Conservation (phyloP, 176 grass and related monocot genomes). For the Olyra latifolia region DNA sequence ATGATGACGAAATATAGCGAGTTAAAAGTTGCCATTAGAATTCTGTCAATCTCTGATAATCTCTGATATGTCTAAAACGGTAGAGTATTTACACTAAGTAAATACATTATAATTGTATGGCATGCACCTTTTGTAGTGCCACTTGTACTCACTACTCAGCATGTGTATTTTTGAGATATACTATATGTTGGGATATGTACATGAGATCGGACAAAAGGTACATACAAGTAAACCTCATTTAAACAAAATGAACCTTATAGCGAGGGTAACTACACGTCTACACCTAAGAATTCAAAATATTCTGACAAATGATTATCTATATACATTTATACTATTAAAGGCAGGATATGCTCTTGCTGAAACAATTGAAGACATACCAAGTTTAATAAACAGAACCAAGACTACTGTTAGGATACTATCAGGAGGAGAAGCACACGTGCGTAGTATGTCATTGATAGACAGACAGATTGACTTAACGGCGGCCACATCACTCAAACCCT, state of each 20-base stretch:
- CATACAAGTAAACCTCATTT: background rate
- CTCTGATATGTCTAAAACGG: background rate
- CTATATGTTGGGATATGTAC: conserved; percentile 2
- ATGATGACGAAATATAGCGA: conserved; percentile 1
- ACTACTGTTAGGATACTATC: conserved; percentile 53
- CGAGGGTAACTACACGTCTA: conserved; percentile 21
- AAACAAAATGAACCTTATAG: background rate
- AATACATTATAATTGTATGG: background rate
- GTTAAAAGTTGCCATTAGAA: background rate
- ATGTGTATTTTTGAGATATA: background rate
- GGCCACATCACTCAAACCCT: conserved; percentile 34
- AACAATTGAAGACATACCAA: conserved; percentile 68
- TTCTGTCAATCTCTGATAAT: conserved; percentile 17
- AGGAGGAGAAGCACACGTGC: conserved; percentile 36
- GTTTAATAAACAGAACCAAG: conserved; percentile 77
- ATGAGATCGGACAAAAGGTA: conserved; percentile 10
- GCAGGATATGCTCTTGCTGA: conserved; percentile 9
- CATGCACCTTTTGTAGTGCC: background rate
- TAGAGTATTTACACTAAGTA: conserved; percentile 16
- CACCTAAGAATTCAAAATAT: conserved; percentile 17
- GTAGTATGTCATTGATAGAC: conserved; percentile 59
- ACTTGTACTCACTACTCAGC: conserved; percentile 1
- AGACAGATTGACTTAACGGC: conserved; percentile 76
- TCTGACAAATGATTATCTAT: background rate
- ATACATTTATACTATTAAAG: conserved; percentile 3